Base-by-base conservation (phyloP, 345 rosid species). In the Viola odorata region DNA sequence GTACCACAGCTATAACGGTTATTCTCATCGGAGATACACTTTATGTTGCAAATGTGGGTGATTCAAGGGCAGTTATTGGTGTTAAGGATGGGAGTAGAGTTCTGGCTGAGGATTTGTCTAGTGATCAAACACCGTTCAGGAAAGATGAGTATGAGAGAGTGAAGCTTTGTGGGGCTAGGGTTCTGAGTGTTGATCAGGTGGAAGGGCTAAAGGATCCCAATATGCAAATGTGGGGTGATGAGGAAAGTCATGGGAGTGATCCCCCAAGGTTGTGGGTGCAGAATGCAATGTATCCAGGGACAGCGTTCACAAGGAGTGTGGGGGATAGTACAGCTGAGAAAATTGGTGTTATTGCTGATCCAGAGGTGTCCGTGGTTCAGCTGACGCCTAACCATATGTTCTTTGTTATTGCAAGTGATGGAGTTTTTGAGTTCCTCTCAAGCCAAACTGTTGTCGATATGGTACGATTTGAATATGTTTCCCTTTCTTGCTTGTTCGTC, bases 231-330 rank as follows among this genome's bases (percentile, higher is more conserved):
- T 94, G 95, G 99, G 92, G 90, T 0, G 81, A 81, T 64, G 97
- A 94, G 79, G 97, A 90, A 78, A 94, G 79, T 58, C 78, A 88
- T 51, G 99, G 97, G 40, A 77, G 83, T 40, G 97, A 94, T 76
- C 99, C 99, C 55, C 99, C 99, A 0, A 90, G 99, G 76, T 75
- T 94, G 77, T 88, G 97, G 97, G 85, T 88, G 53, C 95, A 81
- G 65, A 81, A 94, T 45, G 99, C 85, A 13, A 86, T 82, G 91
- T 91, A 84, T 52, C 99, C 99, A 0, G 99, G 99, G 49, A 94
- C 99, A 0, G 99, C 99, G 4, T 94, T 94, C 68, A 82, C 99
- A 0, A 84, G 96, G 64, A 94, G 99, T 66, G 80, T 94, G 15
- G 99, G 97, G 55, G 99, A 94, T 72, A 63, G 67, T 56, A 81